phyloP scores from a whole-genome alignment of 352 stramenopile species.

The Phytophthora melonis region DNA sequence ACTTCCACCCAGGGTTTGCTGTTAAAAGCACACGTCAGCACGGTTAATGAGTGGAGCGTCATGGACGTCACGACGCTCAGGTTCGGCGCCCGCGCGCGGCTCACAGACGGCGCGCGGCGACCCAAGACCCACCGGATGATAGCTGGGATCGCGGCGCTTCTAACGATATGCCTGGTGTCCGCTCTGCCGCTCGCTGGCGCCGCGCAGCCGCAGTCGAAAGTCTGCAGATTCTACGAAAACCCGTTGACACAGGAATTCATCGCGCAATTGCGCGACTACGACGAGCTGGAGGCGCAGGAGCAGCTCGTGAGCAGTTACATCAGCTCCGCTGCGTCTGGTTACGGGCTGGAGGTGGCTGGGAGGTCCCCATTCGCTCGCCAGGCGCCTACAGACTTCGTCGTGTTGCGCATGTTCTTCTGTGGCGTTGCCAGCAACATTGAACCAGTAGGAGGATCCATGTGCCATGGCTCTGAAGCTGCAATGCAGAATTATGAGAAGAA shows the following conservation, averaged over 20 bases:
- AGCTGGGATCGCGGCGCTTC: conserved; percentile 17
- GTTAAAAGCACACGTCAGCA: conserved; percentile 15
- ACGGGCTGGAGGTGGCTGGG: conserved; percentile 37
- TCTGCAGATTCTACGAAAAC: conserved; percentile 50
- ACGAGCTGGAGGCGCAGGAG: conserved; percentile 41
- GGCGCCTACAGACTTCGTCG: conserved; percentile 72
- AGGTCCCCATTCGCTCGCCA: conserved; percentile 41
- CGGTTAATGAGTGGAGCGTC: conserved; percentile 32
- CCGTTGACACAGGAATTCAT: conserved; percentile 49
- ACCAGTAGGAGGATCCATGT: conserved; percentile 10
- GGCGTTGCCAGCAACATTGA: background rate
- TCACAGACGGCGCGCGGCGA: conserved; percentile 7
- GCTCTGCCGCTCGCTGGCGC: conserved; percentile 4
- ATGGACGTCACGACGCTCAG: conserved; percentile 19
- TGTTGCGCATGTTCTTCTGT: conserved; percentile 62
- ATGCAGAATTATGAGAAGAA: conserved; percentile 23
- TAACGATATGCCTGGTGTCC: conserved; percentile 10
- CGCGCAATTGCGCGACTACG: conserved; percentile 47
- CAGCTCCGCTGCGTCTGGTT: conserved; percentile 17
- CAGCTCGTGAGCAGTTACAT: conserved; percentile 37
- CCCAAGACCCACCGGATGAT: background rate
- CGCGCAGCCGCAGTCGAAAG: conserved; percentile 23
- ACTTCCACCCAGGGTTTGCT: background rate
- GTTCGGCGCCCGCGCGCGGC: conserved; percentile 11
- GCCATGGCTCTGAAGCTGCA: conserved; percentile 35